Conservation (phyloP, 1,284 basidiomycete species). For the Stygiomarasmius scandens region DNA sequence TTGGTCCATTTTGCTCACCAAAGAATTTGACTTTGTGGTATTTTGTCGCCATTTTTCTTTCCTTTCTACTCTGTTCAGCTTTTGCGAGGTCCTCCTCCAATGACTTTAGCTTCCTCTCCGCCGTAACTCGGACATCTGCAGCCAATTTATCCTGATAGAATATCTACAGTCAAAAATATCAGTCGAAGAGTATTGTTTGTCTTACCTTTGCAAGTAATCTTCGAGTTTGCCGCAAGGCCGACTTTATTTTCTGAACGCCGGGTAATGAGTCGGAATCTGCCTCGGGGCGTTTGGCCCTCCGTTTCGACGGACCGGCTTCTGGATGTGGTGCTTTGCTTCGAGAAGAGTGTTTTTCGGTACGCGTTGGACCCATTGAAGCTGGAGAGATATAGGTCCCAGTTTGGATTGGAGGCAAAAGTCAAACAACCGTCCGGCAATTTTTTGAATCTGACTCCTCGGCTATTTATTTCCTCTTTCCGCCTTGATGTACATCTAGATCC, state of each 20-base stretch:
- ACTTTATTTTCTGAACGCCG: constrained; percentile 81
- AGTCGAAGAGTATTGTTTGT: constrained; percentile 1
- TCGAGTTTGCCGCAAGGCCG: constrained; percentile 76
- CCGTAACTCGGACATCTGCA: constrained; percentile 75
- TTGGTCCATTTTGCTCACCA: constrained; percentile 53
- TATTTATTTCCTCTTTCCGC: background rate
- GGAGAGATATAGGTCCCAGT: constrained; percentile 4
- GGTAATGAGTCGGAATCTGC: constrained; percentile 37
- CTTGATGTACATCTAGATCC: background rate
- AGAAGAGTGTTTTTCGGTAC: constrained; percentile 26
- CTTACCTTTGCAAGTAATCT: constrained; percentile 76
- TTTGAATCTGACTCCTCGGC: constrained; percentile 1
- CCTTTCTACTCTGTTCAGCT: constrained; percentile 62
- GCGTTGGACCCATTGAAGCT: constrained; percentile 35
- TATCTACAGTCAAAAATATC: background rate
- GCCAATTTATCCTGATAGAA: constrained; percentile 67
- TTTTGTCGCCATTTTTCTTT: constrained; percentile 68
- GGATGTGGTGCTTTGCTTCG: constrained; percentile 25
- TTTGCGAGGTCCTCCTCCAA: constrained; percentile 76
- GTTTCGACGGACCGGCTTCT: constrained; percentile 26
- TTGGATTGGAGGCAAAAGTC: constrained; percentile 12
- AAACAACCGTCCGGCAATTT: constrained; percentile 22
- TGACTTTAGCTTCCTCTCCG: constrained; percentile 74
- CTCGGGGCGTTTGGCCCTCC: constrained; percentile 23
- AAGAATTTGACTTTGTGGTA: constrained; percentile 93